Evolutionary conservation across 1,139 yeast genomes (phyloP), one percentile per base, ranked within the genome.

Genomic region (Taphrina wiesneri): DNA sequence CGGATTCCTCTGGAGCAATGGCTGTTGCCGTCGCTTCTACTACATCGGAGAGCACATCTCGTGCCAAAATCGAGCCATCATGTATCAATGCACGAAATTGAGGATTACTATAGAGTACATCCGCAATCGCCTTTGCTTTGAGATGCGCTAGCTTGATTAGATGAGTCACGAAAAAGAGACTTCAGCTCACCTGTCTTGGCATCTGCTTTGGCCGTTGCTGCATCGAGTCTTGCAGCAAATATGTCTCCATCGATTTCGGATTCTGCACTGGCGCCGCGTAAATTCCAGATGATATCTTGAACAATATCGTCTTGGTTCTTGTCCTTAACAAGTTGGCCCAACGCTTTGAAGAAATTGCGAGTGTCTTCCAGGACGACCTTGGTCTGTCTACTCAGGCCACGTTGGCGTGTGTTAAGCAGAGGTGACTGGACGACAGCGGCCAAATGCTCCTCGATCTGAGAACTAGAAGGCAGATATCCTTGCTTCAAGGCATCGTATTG

Each of bases 11-110:
- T 7, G 64, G 64, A 17, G 64, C 64, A 23, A 60, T 60, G 6
- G 64, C 64, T 3, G 56, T 51, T 19, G 66, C 66, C 3, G 61
- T 56, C 3, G 61, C 60, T 25, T 56, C 66, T n/a, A 56, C 66
- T 2, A 53, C 63, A 19, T 63, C 66, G 11, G 66, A 51, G n/a
- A 63, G 53, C 23, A 63, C 53, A 23, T 63, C 66, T 19, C 66
- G 49, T 17, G 63, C 63, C 32, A 63, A 57, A 36, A 63, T 56
- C 3, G 66, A 56, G 0, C 60, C 62, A 28, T 63, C 66, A 39
- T 49, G 56, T 4, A 63, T 63, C 30, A 63, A 57, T 7, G 57
- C 59, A 5, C 66, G 56, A 52, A 63, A 63, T 21, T 63, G 60
- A 2, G 66, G 66, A 32, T 63, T 63, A n/a, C 63, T 49, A 43